Conservation (phyloP, 768 basidiomycete genomes). For the Boletus rufocinnamomeus region DNA sequence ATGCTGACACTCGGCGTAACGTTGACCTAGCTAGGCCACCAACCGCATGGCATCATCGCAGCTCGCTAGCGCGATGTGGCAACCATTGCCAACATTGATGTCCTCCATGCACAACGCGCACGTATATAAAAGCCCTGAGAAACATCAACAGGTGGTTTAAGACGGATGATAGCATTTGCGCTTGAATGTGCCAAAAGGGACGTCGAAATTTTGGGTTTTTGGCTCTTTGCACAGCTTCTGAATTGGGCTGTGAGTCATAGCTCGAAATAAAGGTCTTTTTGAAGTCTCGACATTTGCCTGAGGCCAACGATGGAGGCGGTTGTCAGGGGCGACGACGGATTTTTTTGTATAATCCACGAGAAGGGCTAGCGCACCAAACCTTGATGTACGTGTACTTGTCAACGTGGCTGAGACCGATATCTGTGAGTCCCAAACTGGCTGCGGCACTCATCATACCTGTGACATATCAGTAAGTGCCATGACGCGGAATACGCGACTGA, state of each 20-base stretch:
- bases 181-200: not conserved
- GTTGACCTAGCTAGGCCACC: not conserved
- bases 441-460: constrained; percentile 95
- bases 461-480: constrained; percentile 4
- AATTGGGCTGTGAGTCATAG: not conserved
- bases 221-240: not conserved
- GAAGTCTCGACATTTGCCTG: constrained; percentile 43
- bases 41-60: not conserved
- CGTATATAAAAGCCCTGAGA: not conserved
- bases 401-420: constrained; percentile 88
- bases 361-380: constrained; percentile 88
- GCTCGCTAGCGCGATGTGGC: not conserved
- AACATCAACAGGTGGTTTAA: not conserved
- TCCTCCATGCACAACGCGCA: too few species aligned
- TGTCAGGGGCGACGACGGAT: constrained; percentile 78
- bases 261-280: not conserved
- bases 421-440: constrained; percentile 93
- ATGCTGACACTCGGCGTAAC: not conserved
- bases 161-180: not conserved
- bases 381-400: constrained; percentile 99
- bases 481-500: constrained; percentile 31
- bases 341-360: constrained; percentile 89
- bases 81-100: not conserved
- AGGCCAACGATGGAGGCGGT: constrained; percentile 90
- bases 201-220: not conserved